phyloP scores from a whole-genome alignment of 2,329 filamentous ascomycete genomes.

The Periconia sp. region DNA sequence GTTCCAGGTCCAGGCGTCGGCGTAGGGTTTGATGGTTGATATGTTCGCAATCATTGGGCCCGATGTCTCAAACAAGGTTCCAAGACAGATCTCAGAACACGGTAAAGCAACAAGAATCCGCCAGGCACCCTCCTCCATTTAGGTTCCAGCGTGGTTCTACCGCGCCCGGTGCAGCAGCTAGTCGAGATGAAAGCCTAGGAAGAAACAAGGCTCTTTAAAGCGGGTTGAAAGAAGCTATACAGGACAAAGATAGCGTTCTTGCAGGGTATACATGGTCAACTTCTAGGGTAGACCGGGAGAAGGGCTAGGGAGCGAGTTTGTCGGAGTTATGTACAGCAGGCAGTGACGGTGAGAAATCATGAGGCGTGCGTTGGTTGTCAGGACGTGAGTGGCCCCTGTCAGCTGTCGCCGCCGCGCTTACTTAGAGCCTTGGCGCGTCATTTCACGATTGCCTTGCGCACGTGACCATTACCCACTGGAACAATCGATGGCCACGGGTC shows the following conservation, averaged over 20 bases:
- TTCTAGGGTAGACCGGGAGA: too few relatives aligned
- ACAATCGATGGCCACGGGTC: too few relatives aligned
- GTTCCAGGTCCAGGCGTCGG: neutral
- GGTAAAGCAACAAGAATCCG: constrained; percentile 1
- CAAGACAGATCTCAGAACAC: neutral
- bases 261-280: neutral
- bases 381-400: neutral
- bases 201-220: neutral
- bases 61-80: neutral
- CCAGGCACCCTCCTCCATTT: constrained; percentile 8
- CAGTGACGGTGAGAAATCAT: constrained; percentile 8
- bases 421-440: constrained; percentile 1
- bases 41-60: constrained; percentile 1
- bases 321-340: neutral
- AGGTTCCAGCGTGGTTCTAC: constrained; percentile 4
- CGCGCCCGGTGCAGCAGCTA: constrained; percentile 10
- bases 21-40: neutral
- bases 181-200: constrained; percentile 2
- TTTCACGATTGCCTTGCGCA: too few relatives aligned
- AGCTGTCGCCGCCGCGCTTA: neutral
- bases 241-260: neutral
- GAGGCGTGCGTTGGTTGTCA: constrained; percentile 11
- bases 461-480: too few relatives aligned
- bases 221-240: neutral
- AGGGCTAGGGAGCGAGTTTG: neutral